A percentile compares a stretch with the other conserved stretches of the same genome.
Conservation (phyloP, 352 stramenopile genomes). For the Globisporangium middletonii region DNA sequence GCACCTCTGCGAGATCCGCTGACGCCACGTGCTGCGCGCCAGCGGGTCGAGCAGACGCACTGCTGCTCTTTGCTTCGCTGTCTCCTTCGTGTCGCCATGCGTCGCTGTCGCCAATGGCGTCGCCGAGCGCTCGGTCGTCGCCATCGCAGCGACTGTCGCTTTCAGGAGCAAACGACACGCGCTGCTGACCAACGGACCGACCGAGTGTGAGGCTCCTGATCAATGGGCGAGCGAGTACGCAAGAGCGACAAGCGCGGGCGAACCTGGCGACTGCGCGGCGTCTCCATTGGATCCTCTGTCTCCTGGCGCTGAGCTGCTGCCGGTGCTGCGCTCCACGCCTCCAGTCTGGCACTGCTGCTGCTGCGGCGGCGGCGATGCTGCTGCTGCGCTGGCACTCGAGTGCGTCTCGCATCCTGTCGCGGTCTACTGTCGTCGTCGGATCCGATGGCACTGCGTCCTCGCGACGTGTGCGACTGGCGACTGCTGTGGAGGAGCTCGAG, state of each 20-base stretch:
- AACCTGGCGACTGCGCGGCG: background rate
- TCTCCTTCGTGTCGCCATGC: too few relatives aligned
- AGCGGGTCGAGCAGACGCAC: background rate
- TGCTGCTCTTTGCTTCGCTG: background rate
- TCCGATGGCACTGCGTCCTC: too few relatives aligned
- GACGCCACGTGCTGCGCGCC: background rate
- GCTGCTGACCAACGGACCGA: background rate
- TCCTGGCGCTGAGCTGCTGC: too few relatives aligned
- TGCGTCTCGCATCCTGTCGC: too few relatives aligned
- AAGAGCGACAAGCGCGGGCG: background rate
- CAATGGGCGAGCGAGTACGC: background rate
- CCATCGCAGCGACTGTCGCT: background rate
- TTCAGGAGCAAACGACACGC: background rate
- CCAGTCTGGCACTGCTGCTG: background rate
- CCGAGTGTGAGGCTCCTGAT: background rate
- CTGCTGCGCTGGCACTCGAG: background rate
- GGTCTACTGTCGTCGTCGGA: background rate
- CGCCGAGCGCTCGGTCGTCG: background rate
- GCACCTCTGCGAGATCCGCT: conserved; percentile 3
- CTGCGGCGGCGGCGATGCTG: background rate
- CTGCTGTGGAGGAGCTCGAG: conserved; percentile 23
- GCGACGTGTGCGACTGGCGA: too few relatives aligned
- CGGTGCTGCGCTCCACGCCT: background rate
- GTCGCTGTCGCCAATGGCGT: background rate
- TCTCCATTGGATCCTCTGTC: too few relatives aligned